Evolutionary conservation across 23 red algal genomes (phyloP).

Genomic region (Cyanidium caldarium): DNA sequence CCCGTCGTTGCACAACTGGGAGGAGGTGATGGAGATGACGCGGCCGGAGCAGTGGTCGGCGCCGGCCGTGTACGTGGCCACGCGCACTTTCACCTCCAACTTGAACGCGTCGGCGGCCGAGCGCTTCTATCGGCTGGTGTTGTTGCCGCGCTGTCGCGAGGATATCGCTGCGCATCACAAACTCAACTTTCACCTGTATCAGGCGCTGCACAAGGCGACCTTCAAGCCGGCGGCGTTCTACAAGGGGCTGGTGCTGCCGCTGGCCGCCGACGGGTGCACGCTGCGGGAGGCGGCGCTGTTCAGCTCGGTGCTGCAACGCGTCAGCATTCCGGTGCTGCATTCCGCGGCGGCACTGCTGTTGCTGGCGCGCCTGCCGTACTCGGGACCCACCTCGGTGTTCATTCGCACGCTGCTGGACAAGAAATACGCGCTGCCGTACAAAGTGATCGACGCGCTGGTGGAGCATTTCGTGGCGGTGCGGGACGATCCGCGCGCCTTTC

Average conservation of each 20-base stretch:
- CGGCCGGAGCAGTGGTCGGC: conserved; percentile 81
- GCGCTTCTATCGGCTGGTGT: conserved; percentile 43
- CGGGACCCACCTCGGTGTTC: conserved; percentile 37
- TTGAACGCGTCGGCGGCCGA: conserved; percentile 39
- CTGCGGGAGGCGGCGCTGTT: conserved; percentile 85
- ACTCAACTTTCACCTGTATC: conserved; percentile 86
- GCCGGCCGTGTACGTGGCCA: conserved; percentile 58
- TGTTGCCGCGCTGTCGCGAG: conserved; percentile 58
- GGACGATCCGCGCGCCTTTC: conserved; percentile 8
- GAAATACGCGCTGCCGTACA: conserved; percentile 76
- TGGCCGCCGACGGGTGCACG: conserved; percentile 52
- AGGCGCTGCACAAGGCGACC: conserved; percentile 67
- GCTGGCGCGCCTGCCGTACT: conserved; percentile 45
- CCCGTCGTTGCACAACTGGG: conserved; percentile 55
- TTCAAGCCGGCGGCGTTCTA: conserved; percentile 91
- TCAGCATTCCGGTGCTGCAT: conserved; percentile 83
- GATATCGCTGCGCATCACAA: conserved; percentile 66
- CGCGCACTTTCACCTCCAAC: conserved; percentile 58
- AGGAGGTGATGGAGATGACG: conserved; percentile 64
- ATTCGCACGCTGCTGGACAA: conserved; percentile 83
- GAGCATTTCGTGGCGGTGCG: conserved; percentile 52
- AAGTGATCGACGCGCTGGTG: conserved; percentile 62
- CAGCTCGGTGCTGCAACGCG: conserved; percentile 39
- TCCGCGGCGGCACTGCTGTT: conserved; percentile 74
- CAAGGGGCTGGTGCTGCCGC: conserved; percentile 81